Percentiles rank a stretch among this genome's conserved stretches.
Conservation (phyloP, 139 green algal genomes). For the Volvox africanus region DNA sequence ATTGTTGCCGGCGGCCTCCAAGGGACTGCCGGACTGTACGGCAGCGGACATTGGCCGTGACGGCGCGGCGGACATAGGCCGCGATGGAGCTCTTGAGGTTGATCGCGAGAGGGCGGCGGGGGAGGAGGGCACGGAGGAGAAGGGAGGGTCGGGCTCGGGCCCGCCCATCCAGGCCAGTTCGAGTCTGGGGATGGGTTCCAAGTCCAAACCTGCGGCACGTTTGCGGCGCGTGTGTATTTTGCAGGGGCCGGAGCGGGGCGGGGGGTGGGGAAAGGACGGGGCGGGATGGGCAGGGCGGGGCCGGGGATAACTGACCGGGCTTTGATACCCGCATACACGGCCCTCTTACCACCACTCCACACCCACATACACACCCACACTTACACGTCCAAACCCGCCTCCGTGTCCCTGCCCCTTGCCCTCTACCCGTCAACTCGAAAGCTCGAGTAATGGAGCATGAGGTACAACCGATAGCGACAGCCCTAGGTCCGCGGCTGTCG, state of each 20-base stretch:
- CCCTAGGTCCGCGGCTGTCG: no score
- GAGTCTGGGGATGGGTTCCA: slow-evolving; percentile 57
- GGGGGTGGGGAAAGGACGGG: background rate
- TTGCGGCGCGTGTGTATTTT: no score
- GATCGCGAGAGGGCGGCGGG: slow-evolving; percentile 40
- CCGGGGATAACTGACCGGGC: background rate
- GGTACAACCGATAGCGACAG: no score
- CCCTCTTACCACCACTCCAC: background rate
- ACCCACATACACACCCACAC: background rate
- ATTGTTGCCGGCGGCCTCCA: background rate
- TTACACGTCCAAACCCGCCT: background rate
- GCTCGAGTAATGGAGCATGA: no score
- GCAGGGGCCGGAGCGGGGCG: background rate
- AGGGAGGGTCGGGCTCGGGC: slow-evolving; percentile 56
- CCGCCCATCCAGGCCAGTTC: slow-evolving; percentile 64
- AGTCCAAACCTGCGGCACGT: slow-evolving; percentile 37
- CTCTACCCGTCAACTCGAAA: no score
- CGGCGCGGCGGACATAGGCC: slow-evolving; percentile 19
- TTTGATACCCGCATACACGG: background rate
- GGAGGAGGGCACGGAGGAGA: slow-evolving; percentile 47
- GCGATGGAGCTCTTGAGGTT: slow-evolving; percentile 4
- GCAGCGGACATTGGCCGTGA: background rate
- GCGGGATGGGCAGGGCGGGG: background rate
- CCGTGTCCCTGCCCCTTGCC: background rate
- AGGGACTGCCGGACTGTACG: background rate